Percentiles rank a stretch among this genome's conserved stretches.
Evolutionary conservation across 192 early-diverging fungal species (phyloP).

Genomic region (Pilobolus umbonatus): DNA sequence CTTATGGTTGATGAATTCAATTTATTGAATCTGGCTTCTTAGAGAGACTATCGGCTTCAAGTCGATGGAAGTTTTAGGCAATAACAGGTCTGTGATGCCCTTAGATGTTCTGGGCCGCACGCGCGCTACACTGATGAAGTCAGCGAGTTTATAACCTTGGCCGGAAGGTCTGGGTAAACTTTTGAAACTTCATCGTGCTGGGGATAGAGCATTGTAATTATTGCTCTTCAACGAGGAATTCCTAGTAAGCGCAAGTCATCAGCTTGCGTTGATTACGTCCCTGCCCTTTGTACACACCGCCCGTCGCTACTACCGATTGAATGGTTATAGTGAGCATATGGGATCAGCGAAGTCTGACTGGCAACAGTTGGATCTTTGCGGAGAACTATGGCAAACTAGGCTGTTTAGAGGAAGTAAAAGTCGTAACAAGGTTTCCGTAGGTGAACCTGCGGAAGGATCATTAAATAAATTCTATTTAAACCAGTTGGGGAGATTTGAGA

Average conservation of each 20-base stretch:
- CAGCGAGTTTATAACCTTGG: conserved; percentile 60
- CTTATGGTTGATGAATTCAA: conserved; percentile 31
- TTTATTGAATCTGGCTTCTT: conserved; percentile 41
- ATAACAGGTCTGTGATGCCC: conserved; percentile 86
- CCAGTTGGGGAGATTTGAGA: too few relatives aligned
- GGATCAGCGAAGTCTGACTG: conserved; percentile 51
- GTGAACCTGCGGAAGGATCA: conserved; percentile 73
- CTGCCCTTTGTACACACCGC: conserved; percentile 78
- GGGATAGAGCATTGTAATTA: conserved; percentile 78
- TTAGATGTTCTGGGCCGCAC: conserved; percentile 82
- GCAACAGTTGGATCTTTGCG: conserved; percentile 39
- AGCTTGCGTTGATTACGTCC: conserved; percentile 77
- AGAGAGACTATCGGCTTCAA: conserved; percentile 62
- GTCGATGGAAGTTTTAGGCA: conserved; percentile 62
- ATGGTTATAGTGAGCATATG: conserved; percentile 75
- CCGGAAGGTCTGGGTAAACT: conserved; percentile 67
- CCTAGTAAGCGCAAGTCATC: conserved; percentile 79
- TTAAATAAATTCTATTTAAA: conserved; percentile 41
- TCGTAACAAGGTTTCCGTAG: conserved; percentile 78
- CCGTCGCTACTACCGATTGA: conserved; percentile 80
- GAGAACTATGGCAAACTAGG: conserved; percentile 77
- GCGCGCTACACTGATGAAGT: conserved; percentile 77
- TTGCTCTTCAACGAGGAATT: conserved; percentile 79
- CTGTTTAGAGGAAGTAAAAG: conserved; percentile 89
- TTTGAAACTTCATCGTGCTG: conserved; percentile 73